Evolutionary conservation across 768 basidiomycete species (phyloP), one percentile per base, ranked within the genome.

Genomic region (Tricholoma hemisulphureum): DNA sequence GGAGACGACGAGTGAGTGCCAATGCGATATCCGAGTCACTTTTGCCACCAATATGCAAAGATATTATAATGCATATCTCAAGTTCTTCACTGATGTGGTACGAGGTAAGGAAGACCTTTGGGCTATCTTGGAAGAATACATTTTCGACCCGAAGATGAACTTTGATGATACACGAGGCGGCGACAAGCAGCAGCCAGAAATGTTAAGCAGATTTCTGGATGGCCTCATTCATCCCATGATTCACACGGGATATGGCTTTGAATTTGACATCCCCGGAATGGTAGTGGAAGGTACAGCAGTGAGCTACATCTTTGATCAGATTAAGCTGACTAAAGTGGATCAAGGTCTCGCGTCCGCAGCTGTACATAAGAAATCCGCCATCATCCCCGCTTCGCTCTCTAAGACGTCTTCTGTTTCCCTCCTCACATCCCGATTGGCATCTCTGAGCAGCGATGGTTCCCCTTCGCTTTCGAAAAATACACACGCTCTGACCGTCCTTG

Each of bases 231-330:
- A 91, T 62, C 83, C 88, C 0, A 55, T 88, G 37, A 88, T 90
- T 45, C 85, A 89, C 61, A 61, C 72, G 2, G 87, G 85, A 13
- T 82, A 83, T 67, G 87, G 86, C 3, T 68, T 79, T 3, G 88
- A 89, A 66, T 88, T 88, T 58, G 74, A 66, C 2, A 56, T 86
- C 20, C 78, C 81, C 6, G 88, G 86, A 0, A 67, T 87, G 48
- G 68, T 83, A 2, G 82, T 82, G 1, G 87, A 90, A 74, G 88
- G 88, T 87, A n/a, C n/a, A n/a, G n/a, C n/a, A n/a, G n/a, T n/a
- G n/a, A n/a, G n/a, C n/a, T n/a, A n/a, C n/a, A n/a, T n/a, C n/a
- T n/a, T n/a, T n/a, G n/a, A n/a, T n/a, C n/a, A n/a, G n/a, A 21
- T 20, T 18, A 10, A 7, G 9, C 39, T 21, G 21, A 46, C 14